phyloP scores from a whole-genome alignment of 2,329 filamentous ascomycete genomes.

The Fusarium denticulatum region DNA sequence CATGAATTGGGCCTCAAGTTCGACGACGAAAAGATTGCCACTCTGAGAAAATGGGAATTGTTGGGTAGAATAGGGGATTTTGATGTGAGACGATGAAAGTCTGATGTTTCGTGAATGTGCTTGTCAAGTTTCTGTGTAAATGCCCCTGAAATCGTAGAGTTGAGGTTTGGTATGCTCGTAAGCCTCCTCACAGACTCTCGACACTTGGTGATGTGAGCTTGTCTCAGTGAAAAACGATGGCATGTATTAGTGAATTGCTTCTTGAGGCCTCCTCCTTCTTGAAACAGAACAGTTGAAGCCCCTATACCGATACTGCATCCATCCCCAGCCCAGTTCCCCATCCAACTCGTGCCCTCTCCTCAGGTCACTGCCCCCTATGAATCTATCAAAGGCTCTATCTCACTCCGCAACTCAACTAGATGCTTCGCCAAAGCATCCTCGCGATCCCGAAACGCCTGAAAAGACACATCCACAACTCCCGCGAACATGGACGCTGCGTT shows the following conservation, averaged over 20 bases:
- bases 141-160: slow-evolving; percentile 10
- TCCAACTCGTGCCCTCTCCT: background rate
- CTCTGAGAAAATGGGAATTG: background rate
- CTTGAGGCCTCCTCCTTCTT: background rate
- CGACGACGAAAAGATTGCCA: background rate
- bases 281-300: background rate
- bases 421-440: slow-evolving; percentile 49
- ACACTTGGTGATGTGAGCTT: background rate
- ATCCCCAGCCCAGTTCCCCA: background rate
- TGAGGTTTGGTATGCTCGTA: background rate
- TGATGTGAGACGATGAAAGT: background rate
- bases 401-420: slow-evolving; percentile 46
- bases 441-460: slow-evolving; percentile 45
- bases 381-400: slow-evolving; percentile 49
- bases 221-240: slow-evolving; percentile 5
- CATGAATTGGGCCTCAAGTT: slow-evolving; percentile 17
- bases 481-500: slow-evolving; percentile 46
- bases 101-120: background rate
- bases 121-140: background rate
- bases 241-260: slow-evolving; percentile 29
- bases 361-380: slow-evolving; percentile 13
- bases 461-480: slow-evolving; percentile 47
- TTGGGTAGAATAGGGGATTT: background rate
- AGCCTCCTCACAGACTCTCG: background rate
- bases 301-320: slow-evolving; percentile 8